Evolutionary conservation across 2,329 filamentous ascomycete species (phyloP), one percentile per base, ranked within the genome.

Genomic region (Sarocladium oryzae): DNA sequence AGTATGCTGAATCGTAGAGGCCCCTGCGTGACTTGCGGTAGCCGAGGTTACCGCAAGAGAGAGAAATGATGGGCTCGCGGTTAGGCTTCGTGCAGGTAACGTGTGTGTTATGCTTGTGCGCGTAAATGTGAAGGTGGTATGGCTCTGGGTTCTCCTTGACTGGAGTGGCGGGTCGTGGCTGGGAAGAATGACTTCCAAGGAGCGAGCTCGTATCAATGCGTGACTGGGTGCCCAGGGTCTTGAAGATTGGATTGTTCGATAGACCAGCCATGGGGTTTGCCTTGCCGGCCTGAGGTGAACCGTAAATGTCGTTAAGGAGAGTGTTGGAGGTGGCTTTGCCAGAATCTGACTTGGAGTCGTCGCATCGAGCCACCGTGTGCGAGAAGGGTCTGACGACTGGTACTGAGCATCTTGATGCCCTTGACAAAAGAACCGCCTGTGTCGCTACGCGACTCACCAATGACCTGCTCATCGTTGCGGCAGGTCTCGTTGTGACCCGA

Each of bases 101-200:
- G 69, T 97, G 89, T 18, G 89, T 93, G 74, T 99, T 99, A 79
- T 96, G 93, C 72, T 89, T 95, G 66, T 88, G 85, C 24, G 86
- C 74, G 70, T 83, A 92, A 66, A 99, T 76, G 72, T 96, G 89
- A 56, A 99, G 78, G 66, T 95, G 89, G 73, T 89, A 89, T 2
- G 88, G 85, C 63, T 86, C 79, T 33, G 72, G 56, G 13, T 66
- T 63, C 40, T 74, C 69, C 41, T 59, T 64, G 36, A 57, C 53
- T 51, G 65, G 54, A 40, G 53, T 53, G 51, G 65, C 54, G 38
- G 53, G 43, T 8, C 51, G 40, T 38, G 51, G 33, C 18, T 23
- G 48, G 9, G 28, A 16, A 32, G 48, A 50, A 11, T 18, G 9
- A 15, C n/a, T 52, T 53, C 60, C 60, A 8, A 58, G 60, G n/a